phyloP scores from a whole-genome alignment of 1,284 basidiomycete species.

The Apiotrichum siamense region DNA sequence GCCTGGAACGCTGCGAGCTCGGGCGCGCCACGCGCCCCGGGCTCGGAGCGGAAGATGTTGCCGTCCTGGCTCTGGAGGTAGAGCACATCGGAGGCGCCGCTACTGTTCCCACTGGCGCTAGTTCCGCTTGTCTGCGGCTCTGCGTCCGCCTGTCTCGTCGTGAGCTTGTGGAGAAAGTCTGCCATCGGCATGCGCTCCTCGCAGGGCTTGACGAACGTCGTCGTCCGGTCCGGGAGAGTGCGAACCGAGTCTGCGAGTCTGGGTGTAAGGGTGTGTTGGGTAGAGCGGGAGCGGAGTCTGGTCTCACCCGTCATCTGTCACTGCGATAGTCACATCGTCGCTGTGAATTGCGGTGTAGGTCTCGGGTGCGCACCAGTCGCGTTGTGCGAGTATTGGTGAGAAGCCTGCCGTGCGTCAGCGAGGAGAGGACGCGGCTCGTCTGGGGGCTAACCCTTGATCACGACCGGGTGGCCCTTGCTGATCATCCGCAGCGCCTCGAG shows the following conservation, averaged over 20 bases:
- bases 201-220: constrained; percentile 73
- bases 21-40: constrained; percentile 42
- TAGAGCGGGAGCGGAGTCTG: background rate
- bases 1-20: constrained; percentile 59
- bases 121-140: background rate
- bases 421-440: background rate
- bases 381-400: constrained; percentile 13
- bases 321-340: constrained; percentile 61
- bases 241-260: constrained; percentile 75
- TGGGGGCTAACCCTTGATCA: constrained; percentile 58
- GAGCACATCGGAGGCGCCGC: too few relatives aligned
- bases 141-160: background rate
- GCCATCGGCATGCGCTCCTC: constrained; percentile 62
- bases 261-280: background rate
- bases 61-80: constrained; percentile 91
- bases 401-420: constrained; percentile 26
- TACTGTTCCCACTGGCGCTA: too few relatives aligned
- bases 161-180: constrained; percentile 51
- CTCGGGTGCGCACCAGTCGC: constrained; percentile 24
- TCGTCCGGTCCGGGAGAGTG: constrained; percentile 49
- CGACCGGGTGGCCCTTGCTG: constrained; percentile 66
- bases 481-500: constrained; percentile 68
- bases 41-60: constrained; percentile 58
- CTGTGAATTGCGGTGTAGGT: constrained; percentile 52
- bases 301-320: constrained; percentile 76